Evolutionary conservation across 306 rosid species (phyloP), one percentile per base, ranked within the genome.

Genomic region (Trifolium subterraneum): DNA sequence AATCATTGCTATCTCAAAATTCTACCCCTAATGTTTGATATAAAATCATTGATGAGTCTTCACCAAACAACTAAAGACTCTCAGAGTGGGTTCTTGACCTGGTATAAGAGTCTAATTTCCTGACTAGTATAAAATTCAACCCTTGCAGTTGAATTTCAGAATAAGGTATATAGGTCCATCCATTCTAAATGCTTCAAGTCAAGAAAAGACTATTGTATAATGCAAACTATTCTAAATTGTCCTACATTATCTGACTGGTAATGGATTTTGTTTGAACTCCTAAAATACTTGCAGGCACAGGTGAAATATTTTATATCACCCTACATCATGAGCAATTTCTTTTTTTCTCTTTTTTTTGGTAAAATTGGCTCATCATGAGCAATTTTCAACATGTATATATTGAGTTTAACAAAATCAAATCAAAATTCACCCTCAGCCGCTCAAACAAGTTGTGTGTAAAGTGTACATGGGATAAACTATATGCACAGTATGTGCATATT

Each of bases 241-340:
- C 10, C 39, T 60, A 60, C 65, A 14, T 15, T 13, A 60, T 55
- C 23, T 20, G 35, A 69, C 47, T 42, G 58, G 70, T 45, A 29
- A 45, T 31, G 61, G 75, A 47, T 13, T 45, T 2, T 68, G 31
- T 68, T 33, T 77, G 54, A 77, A 76, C 70, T 29, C 20, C 66
- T 60, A 60, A 60, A 31, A 15, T 14, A 20, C 66, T 31, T 60
- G 7, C 13, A 14, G 10, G 18, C 64, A 59, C 6, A 59, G 64
- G 64, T 11, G 2, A 73, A 73, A 60, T 61, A 11, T 31, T 29
- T 8, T 6, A n/a, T 5, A 5, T 29, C n/a, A 18, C 35, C 12
- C 66, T 64, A 54, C 29, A 58, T 42, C 69, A 68, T 67, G 51
- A 0, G 12, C 6, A 60, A 14, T 15, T 14, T n/a, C n/a, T n/a